Evolutionary conservation across 805 yeast species (phyloP).

Genomic region (Candida namnaoensis): DNA sequence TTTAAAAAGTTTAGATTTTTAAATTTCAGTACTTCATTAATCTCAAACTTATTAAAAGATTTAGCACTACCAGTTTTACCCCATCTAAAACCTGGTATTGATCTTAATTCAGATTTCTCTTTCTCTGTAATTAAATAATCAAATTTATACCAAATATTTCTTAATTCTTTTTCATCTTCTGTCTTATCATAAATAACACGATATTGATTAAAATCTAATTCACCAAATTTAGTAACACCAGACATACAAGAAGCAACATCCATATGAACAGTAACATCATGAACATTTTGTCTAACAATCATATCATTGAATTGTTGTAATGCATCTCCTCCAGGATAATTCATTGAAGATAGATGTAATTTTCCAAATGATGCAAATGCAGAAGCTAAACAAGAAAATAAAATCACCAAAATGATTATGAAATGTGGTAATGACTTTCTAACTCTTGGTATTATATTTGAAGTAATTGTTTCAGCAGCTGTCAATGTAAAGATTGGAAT

Average conservation of each 20-base stretch:
- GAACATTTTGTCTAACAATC: slow-evolving; percentile 16
- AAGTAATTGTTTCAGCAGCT: slow-evolving; percentile 28
- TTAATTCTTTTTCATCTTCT: slow-evolving; percentile 38
- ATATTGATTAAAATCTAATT: slow-evolving; percentile 25
- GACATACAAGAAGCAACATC: slow-evolving; percentile 82
- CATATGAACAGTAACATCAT: slow-evolving; percentile 47
- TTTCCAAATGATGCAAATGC: slow-evolving; percentile 36
- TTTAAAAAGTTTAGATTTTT: slow-evolving; percentile 1
- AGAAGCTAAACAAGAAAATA: slow-evolving; percentile 24
- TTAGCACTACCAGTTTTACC: slow-evolving; percentile 19
- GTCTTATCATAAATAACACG: slow-evolving; percentile 62
- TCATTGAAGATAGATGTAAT: slow-evolving; percentile 57
- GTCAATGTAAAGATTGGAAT: slow-evolving; percentile 59
- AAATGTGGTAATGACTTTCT: slow-evolving; percentile 8
- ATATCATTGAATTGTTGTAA: slow-evolving; percentile 41
- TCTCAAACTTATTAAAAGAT: slow-evolving; percentile 30
- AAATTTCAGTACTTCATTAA: slow-evolving; percentile 13
- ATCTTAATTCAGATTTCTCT: slow-evolving; percentile 11
- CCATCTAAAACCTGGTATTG: slow-evolving; percentile 31
- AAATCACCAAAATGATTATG: slow-evolving; percentile 4
- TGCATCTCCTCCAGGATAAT: slow-evolving; percentile 90
- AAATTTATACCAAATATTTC: slow-evolving; percentile 34
- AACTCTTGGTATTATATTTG: slow-evolving; percentile 7
- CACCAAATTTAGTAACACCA: slow-evolving; percentile 73
- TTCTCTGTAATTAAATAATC: slow-evolving; percentile 40